Percentiles rank a stretch among this genome's conserved stretches.
phyloP scores from a whole-genome alignment of 2,329 filamentous ascomycete genomes.

The Xylariaceae sp. region DNA sequence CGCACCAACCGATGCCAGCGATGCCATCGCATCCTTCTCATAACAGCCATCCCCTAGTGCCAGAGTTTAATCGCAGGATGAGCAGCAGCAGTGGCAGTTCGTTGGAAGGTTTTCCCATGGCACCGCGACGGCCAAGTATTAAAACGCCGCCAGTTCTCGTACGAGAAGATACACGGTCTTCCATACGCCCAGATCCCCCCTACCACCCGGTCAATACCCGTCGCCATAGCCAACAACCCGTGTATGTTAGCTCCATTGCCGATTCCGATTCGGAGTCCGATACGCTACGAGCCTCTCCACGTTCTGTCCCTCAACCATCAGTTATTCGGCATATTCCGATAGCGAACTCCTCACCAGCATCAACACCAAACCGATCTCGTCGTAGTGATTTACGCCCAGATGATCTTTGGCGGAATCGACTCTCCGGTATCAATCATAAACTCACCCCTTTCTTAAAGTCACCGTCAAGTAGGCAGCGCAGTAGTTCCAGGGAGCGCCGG shows the following conservation, averaged over 20 bases:
- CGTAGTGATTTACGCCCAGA: conserved; percentile 25
- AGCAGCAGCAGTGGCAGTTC: conserved; percentile 35
- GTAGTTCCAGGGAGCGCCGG: conserved; percentile 27
- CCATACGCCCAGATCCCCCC: conserved; percentile 24
- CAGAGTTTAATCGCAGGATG: conserved; percentile 22
- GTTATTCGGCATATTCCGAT: conserved; percentile 23
- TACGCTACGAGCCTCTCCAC: conserved; percentile 20
- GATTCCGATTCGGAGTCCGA: conserved; percentile 27
- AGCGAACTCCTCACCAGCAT: conserved; percentile 16
- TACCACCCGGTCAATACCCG: conserved; percentile 22
- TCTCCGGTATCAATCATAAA: conserved; percentile 28
- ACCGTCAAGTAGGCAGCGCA: conserved; percentile 28
- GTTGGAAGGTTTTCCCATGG: conserved; percentile 38
- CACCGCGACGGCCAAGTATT: conserved; percentile 49
- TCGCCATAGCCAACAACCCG: conserved; percentile 28
- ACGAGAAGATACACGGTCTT: conserved; percentile 24
- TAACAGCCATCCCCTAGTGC: conserved; percentile 22
- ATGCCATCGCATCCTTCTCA: conserved; percentile 13
- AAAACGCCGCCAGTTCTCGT: conserved; percentile 32
- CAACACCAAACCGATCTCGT: conserved; percentile 19
- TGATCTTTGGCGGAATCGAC: conserved; percentile 26
- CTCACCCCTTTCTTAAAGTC: conserved; percentile 26
- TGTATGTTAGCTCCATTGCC: conserved; percentile 18
- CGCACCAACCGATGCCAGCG: too few relatives aligned
- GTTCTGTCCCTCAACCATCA: conserved; percentile 21